Evolutionary conservation across 2,329 filamentous ascomycete species (phyloP), one percentile per base, ranked within the genome.

Genomic region (Aspergillus quadrilineatus): DNA sequence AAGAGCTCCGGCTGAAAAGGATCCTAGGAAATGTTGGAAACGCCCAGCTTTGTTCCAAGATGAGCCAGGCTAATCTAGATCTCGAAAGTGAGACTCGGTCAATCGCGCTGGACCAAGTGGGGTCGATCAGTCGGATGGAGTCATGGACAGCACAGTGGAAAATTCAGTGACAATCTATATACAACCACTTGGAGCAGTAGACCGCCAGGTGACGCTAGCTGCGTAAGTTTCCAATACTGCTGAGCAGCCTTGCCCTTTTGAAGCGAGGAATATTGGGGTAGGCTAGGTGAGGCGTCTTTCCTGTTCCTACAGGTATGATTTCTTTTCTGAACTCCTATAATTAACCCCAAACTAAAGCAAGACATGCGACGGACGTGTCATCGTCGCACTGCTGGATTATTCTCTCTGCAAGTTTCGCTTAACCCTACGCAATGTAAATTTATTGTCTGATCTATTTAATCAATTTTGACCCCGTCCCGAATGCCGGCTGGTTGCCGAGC

Each of bases 21-120:
- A 42, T 42, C 22, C 39, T n/a, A 42, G 39, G 41, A 34, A 55
- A 32, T 28, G 14, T 51, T 45, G 22, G 56, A 48, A 43, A 54
- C 48, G 49, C 39, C 59, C 50, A 62, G 60, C 58, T 48, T 26
- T 60, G 56, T 45, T 39, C 56, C 56, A 50, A 57, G 58, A 59
- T 50, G 53, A 50, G 53, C 56, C 58, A 60, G 58, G 41, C 53
- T 46, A 44, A 54, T 57, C 50, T 50, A 58, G 53, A 57, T 46
- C 42, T 29, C n/a, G 34, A 36, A 47, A 29, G 41, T 52, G 14
- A 55, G 42, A 51, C 37, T 55, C 45, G 41, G 15, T 50, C 48
- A 48, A 46, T 59, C 43, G 60, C 52, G 58, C 53, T 56, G 37
- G 30, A 37, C 28, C 50, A 53, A 59, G 52, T 57, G 52, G 42